These are phyloP conservation scores for sunflower (Helianthus annuus) DNA, from an alignment of 129 eudicot genomes.

Conservation along the genomic window HanXRQr2.0-SUNRISE NC_035439.2:111214485-111214984, in stretches of 20 bases:
- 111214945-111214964: conserved; percentile 38
- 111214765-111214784: conserved; percentile 43
- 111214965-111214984: conserved; percentile 42
- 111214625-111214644: no score
- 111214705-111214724: conserved; percentile 18
- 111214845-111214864: conserved; percentile 24
- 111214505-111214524: no score
- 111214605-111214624: no score
- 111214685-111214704: conserved; percentile 25
- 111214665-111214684: conserved; percentile 19
- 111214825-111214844: conserved; percentile 33
- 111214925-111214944: conserved; percentile 52
- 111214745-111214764: conserved; percentile 50
- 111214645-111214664: no score
- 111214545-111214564: no score
- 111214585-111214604: no score
- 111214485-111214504: no score
- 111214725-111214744: conserved; percentile 47
- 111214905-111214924: conserved; percentile 36
- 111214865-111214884: conserved; percentile 57
- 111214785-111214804: conserved; percentile 43
- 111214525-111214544: no score
- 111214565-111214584: no score
- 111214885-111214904: conserved; percentile 45
- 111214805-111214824: conserved; percentile 35